Evolutionary conservation across 352 stramenopile genomes (phyloP).

Genomic region (Thraustochytrium sp.): DNA sequence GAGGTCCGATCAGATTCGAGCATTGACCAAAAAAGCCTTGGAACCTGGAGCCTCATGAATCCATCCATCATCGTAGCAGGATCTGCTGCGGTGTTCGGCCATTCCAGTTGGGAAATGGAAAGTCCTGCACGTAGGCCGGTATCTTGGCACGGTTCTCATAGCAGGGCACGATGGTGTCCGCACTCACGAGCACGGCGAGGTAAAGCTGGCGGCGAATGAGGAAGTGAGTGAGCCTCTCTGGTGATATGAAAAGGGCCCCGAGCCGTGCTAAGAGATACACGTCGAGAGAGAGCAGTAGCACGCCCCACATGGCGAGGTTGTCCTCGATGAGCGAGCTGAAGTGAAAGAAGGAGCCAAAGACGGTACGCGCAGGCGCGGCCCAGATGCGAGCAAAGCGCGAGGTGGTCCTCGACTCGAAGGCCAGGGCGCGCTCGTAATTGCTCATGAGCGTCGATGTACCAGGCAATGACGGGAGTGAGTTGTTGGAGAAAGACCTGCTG

Average conservation of each 20-base stretch:
- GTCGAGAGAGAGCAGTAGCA: neutral
- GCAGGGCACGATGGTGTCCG: neutral
- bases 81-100: neutral
- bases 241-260: neutral
- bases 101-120: neutral
- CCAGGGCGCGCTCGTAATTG: neutral
- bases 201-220: neutral
- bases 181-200: neutral
- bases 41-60: no score
- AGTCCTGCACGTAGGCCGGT: neutral
- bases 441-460: neutral
- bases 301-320: conserved; percentile 8
- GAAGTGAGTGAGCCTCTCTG: neutral
- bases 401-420: neutral
- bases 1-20: no score
- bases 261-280: neutral
- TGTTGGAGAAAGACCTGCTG: no score
- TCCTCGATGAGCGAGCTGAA: conserved; percentile 12
- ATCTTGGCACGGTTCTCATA: neutral
- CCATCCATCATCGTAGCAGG: neutral
- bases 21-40: no score
- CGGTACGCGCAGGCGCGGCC: neutral
- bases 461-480: neutral
- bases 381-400: neutral
- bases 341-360: neutral